phyloP scores from a whole-genome alignment of 768 basidiomycete species.

The Russula sp. region DNA sequence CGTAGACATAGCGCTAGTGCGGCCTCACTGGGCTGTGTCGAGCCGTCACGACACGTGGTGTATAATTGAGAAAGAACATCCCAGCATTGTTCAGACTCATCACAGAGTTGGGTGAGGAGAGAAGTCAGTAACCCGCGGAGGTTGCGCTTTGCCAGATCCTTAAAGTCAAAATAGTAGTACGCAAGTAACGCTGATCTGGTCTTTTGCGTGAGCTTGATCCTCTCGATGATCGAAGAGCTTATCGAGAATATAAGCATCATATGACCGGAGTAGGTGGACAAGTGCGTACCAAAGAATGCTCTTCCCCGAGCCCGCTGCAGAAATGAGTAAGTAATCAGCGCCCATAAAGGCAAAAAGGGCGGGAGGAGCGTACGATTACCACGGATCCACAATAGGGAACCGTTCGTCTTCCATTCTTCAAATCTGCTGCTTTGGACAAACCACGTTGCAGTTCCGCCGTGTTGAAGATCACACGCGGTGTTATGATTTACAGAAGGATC shows the following conservation, averaged over 20 bases:
- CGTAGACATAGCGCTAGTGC: background rate
- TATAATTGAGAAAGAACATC: too few species aligned
- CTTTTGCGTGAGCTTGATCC: background rate
- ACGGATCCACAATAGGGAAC: conserved; percentile 5
- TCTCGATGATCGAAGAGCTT: background rate
- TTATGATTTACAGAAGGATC: conserved; percentile 9
- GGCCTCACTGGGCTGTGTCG: background rate
- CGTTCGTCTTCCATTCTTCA: background rate
- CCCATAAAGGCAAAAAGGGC: too few species aligned
- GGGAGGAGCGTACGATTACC: conserved; percentile 1
- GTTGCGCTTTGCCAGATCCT: background rate
- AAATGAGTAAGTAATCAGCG: background rate
- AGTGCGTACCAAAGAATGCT: conserved; percentile 3
- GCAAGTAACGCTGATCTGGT: background rate
- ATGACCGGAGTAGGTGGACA: background rate
- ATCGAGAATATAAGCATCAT: background rate
- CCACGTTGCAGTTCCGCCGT: background rate
- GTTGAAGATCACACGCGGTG: background rate
- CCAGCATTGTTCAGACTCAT: background rate
- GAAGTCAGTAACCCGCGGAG: background rate
- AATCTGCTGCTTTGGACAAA: background rate
- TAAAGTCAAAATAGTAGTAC: background rate
- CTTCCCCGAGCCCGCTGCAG: conserved; percentile 3
- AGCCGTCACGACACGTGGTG: too few species aligned
- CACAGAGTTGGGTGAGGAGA: background rate